Conservation (phyloP, 2,329 filamentous ascomycete species). For the Claviceps maximensis region DNA sequence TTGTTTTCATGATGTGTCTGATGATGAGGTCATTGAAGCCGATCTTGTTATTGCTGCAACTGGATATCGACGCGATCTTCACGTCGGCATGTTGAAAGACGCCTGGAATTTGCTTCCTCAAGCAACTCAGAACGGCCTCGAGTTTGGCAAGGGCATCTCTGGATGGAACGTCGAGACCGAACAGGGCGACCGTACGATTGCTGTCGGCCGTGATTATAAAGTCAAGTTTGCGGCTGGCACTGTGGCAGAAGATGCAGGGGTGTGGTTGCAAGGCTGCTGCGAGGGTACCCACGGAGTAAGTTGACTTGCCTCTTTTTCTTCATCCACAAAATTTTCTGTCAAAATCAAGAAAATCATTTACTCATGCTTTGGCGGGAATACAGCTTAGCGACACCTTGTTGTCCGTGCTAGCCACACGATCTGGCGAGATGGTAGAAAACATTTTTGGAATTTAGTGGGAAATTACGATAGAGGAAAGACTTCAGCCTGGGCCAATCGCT, state of each 20-base stretch:
- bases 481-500: no score
- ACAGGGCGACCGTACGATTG: slow-evolving; percentile 37
- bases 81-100: slow-evolving; percentile 61
- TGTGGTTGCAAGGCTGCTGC: slow-evolving; percentile 91
- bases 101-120: slow-evolving; percentile 53
- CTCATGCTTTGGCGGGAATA: slow-evolving; percentile 3
- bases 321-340: neutral
- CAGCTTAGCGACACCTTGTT: slow-evolving; percentile 71
- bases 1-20: slow-evolving; percentile 21
- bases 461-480: neutral
- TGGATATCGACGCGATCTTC: slow-evolving; percentile 67
- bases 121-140: slow-evolving; percentile 15
- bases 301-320: slow-evolving; percentile 13
- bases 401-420: slow-evolving; percentile 62
- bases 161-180: slow-evolving; percentile 28
- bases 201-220: slow-evolving; percentile 65
- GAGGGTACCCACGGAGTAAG: slow-evolving; percentile 84
- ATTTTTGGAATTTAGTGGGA: slow-evolving; percentile 40
- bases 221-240: slow-evolving; percentile 56
- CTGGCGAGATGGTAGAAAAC: slow-evolving; percentile 64
- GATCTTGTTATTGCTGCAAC: slow-evolving; percentile 79
- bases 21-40: slow-evolving; percentile 54
- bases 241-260: slow-evolving; percentile 59
- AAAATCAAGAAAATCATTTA: neutral
- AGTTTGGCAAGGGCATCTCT: slow-evolving; percentile 22